Percentiles rank a stretch among this genome's conserved stretches.
Conservation (phyloP, 306 rosid species). For the Oxytropis ochrocephala region DNA sequence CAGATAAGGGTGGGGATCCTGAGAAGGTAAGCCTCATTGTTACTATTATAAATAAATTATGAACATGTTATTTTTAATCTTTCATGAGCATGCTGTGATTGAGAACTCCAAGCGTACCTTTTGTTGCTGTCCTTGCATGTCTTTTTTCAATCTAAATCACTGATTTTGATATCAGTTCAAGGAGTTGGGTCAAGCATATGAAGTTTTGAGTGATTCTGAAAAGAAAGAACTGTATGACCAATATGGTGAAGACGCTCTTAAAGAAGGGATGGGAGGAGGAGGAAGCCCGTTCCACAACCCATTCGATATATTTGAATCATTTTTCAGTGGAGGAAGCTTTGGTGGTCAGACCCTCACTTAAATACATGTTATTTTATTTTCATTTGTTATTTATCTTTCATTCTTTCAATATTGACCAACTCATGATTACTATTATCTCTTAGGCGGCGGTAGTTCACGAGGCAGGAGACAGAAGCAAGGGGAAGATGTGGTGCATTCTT, state of each 20-base stretch:
- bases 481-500: constrained; percentile 64
- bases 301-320: constrained; percentile 65
- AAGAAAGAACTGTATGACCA: constrained; percentile 68
- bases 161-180: constrained; percentile 47
- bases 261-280: constrained; percentile 72
- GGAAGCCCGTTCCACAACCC: constrained; percentile 58
- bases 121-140: not conserved
- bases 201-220: constrained; percentile 66
- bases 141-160: not conserved
- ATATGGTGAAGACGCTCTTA: constrained; percentile 80
- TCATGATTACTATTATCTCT: not conserved
- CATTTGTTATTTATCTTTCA: not conserved
- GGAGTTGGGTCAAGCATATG: constrained; percentile 78
- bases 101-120: not conserved
- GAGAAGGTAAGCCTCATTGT: constrained; percentile 56
- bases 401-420: not conserved
- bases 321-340: constrained; percentile 46
- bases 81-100: too few relatives aligned
- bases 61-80: too few relatives aligned
- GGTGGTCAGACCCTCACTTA: constrained; percentile 40
- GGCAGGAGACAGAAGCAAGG: constrained; percentile 70
- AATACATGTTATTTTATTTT: not conserved
- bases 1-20: constrained; percentile 84
- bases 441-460: constrained; percentile 49
- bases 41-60: too few relatives aligned